Percentiles rank a stretch among this genome's conserved stretches.
phyloP scores from a whole-genome alignment of 2,329 filamentous ascomycete genomes.

The Calonectria naviculata region DNA sequence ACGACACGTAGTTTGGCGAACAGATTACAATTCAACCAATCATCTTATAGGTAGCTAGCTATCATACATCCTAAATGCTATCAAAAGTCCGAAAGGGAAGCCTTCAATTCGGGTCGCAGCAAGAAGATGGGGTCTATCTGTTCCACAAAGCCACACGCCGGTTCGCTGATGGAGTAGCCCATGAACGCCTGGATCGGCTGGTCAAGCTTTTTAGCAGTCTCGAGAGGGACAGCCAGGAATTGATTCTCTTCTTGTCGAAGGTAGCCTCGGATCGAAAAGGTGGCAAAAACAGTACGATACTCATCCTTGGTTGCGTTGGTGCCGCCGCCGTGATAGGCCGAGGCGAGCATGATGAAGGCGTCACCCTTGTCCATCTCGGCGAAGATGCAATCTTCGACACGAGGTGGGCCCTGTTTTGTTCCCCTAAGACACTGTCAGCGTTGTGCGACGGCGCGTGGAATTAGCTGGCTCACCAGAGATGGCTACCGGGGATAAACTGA shows the following conservation, averaged over 20 bases:
- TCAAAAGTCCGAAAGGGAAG: conserved; percentile 14
- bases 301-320: conserved; percentile 25
- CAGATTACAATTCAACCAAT: neutral
- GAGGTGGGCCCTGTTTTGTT: conserved; percentile 15
- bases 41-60: neutral
- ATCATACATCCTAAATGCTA: neutral
- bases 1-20: neutral
- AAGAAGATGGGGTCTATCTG: conserved; percentile 29
- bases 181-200: conserved; percentile 25
- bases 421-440: neutral
- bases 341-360: conserved; percentile 30
- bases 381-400: conserved; percentile 15
- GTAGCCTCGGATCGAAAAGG: conserved; percentile 16
- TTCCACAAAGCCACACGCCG: conserved; percentile 28
- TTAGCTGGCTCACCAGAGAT: conserved; percentile 16
- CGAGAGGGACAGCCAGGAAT: conserved; percentile 16
- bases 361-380: conserved; percentile 32
- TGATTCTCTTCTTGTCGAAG: conserved; percentile 30
- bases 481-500: conserved; percentile 27
- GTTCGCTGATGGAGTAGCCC: conserved; percentile 29
- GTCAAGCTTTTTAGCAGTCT: conserved; percentile 11
- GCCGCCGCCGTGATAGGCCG: conserved; percentile 24
- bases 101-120: conserved; percentile 22
- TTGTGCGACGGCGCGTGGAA: neutral
- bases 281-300: conserved; percentile 20